A percentile compares a stretch with the other conserved stretches of the same genome.
These are phyloP conservation scores for Trypanosomatidae sp. DNA, from an alignment of 208 protist species.

Conservation along the genomic window DNA sequence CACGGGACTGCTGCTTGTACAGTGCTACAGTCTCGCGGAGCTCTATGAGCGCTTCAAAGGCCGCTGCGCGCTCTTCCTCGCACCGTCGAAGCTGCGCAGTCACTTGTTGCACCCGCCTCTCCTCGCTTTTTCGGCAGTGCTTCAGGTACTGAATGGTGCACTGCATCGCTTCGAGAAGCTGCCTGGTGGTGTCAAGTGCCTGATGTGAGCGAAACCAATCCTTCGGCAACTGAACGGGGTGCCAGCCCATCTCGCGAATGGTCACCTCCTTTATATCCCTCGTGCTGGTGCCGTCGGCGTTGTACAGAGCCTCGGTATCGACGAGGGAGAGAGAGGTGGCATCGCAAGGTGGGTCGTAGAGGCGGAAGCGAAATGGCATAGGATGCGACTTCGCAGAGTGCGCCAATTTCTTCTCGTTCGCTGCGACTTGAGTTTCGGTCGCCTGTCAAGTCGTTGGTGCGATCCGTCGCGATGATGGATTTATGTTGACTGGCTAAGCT, in stretches of 20 bases:
- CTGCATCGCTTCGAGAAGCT: conserved; percentile 60
- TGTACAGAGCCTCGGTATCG: conserved; percentile 65
- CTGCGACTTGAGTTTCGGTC: not conserved
- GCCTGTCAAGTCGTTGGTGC: not conserved
- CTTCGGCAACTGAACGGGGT: conserved; percentile 40
- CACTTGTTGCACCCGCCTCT: conserved; percentile 18
- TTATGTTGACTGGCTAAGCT: not conserved
- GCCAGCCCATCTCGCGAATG: conserved; percentile 71
- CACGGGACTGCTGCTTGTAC: conserved; percentile 31
- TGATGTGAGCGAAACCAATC: conserved; percentile 69
- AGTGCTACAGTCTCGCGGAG: conserved; percentile 47
- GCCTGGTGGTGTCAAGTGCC: conserved; percentile 28
- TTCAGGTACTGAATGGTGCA: conserved; percentile 79
- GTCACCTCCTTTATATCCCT: conserved; percentile 52
- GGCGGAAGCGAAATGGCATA: conserved; percentile 67
- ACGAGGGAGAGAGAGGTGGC: conserved; percentile 71
- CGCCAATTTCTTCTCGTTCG: not conserved
- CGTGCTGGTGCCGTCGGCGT: conserved; percentile 27
- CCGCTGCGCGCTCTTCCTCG: conserved; percentile 48
- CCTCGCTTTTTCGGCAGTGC: conserved; percentile 25
- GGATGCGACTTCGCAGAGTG: not conserved
- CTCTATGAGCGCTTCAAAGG: conserved; percentile 70
- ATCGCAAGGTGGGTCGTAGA: conserved; percentile 60
- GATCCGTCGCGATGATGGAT: not conserved
- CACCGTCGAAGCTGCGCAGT: conserved; percentile 21